Conservation (phyloP, 2,329 filamentous ascomycete genomes). For the Exophiala lecanii-corni region DNA sequence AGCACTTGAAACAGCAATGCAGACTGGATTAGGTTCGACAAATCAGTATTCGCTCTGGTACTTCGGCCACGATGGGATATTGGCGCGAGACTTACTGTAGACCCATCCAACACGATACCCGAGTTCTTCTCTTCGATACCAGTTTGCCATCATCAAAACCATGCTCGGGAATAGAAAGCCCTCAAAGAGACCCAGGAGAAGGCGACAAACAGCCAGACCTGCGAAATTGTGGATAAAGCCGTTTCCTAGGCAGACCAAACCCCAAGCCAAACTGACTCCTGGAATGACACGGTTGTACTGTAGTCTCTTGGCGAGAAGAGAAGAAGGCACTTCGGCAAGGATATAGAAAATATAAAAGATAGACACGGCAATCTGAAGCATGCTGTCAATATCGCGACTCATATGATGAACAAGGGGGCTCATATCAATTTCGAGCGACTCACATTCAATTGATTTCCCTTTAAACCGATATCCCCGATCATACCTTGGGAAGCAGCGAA, state of each 20-base stretch:
- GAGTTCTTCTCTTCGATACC: slow-evolving; percentile 38
- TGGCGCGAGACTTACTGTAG: slow-evolving; percentile 29
- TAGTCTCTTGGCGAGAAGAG: slow-evolving; percentile 46
- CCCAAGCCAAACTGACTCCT: slow-evolving; percentile 48
- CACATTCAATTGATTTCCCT: slow-evolving; percentile 37
- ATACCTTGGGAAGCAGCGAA: slow-evolving; percentile 54
- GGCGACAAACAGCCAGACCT: slow-evolving; percentile 48
- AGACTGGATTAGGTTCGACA: background rate
- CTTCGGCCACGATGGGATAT: background rate
- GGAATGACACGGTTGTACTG: slow-evolving; percentile 49
- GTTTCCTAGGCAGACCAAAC: slow-evolving; percentile 49
- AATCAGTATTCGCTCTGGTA: background rate
- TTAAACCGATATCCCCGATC: slow-evolving; percentile 42
- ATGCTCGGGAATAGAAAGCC: slow-evolving; percentile 35
- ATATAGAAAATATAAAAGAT: slow-evolving; percentile 11
- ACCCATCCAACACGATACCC: slow-evolving; percentile 38
- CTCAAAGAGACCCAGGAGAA: slow-evolving; percentile 57
- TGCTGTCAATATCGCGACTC: too few species aligned
- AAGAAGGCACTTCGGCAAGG: slow-evolving; percentile 42
- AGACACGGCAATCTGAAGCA: slow-evolving; percentile 8
- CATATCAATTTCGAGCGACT: too few species aligned
- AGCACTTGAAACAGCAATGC: slow-evolving; percentile 34
- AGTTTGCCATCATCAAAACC: slow-evolving; percentile 39
- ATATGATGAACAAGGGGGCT: too few species aligned
- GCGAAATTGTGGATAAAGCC: slow-evolving; percentile 49